These are phyloP conservation scores for Calycina herbarum DNA, from an alignment of 2,329 filamentous ascomycete genomes.

Conservation along the genomic window DNA sequence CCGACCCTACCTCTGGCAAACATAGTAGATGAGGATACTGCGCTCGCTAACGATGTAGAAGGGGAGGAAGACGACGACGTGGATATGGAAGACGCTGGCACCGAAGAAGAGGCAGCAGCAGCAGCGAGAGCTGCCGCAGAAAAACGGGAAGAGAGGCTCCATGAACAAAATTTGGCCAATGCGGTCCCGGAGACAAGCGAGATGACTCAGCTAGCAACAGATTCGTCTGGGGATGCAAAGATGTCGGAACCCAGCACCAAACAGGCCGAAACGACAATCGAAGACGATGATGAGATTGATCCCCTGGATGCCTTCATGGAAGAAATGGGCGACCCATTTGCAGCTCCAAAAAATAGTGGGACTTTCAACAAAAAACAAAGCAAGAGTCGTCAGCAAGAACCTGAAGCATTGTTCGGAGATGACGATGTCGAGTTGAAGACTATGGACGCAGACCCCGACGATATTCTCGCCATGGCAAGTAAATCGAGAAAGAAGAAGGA, in stretches of 20 bases:
- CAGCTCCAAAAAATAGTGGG: conserved; percentile 41
- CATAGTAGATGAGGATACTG: conserved; percentile 52
- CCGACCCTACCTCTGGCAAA: conserved; percentile 72
- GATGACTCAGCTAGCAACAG: conserved; percentile 46
- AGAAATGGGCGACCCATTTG: conserved; percentile 52
- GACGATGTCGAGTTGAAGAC: conserved; percentile 69
- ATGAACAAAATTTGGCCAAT: conserved; percentile 42
- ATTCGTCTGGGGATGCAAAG: conserved; percentile 35
- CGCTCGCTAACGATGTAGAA: conserved; percentile 59
- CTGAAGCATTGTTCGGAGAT: conserved; percentile 86
- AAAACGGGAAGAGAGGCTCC: conserved; percentile 70
- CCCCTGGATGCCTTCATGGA: conserved; percentile 97
- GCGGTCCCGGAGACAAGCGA: conserved; percentile 43
- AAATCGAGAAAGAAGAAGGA: conserved; percentile 86
- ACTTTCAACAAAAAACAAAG: conserved; percentile 34
- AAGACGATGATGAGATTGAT: conserved; percentile 73
- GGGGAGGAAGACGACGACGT: conserved; percentile 67
- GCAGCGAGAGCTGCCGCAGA: conserved; percentile 84
- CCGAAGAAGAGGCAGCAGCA: conserved; percentile 84
- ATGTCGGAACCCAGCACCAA: conserved; percentile 38
- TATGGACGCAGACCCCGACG: conserved; percentile 63
- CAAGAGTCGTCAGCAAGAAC: conserved; percentile 61
- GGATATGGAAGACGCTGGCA: conserved; percentile 74
- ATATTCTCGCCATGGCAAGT: conserved; percentile 60
- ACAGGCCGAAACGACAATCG: conserved; percentile 41